Evolutionary conservation across 768 basidiomycete species (phyloP), one percentile per base, ranked within the genome.

Genomic region (Mycena capillaripes): DNA sequence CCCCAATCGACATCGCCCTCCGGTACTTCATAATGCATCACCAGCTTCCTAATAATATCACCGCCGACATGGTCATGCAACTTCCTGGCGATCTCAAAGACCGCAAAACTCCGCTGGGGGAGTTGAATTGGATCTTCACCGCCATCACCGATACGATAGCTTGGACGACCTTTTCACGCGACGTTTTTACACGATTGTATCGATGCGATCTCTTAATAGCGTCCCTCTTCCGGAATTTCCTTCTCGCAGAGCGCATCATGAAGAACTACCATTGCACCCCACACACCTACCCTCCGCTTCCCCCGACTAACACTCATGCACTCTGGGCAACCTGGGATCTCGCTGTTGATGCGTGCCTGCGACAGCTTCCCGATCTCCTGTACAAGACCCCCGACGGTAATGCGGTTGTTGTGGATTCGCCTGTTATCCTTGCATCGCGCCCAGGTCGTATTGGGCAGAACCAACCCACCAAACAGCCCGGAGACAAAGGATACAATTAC

Each of bases 61-160:
- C 92, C 11, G 87, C 93, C 32, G 96, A 98, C 78, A 95, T 96
- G 94, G 93, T 97, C 38, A 91, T 95, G 88, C 95, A 97, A 80
- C 89, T 99, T 16, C 98, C 98, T 0, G 98, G 98, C 11, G 97
- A 98, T 79, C 89, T 99, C 70, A 98, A 97, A 82, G 98, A 99
- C 78, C 90, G 98, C 23, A 90, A 97, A 29, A 99, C 98, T 0
- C 97, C 98, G 1, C 86, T 99, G 0, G 98, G 98, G 60, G 98
- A 99, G 83, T 89, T 99, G n/a, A 98, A 97, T 80, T 99, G 98
- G 98, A 99, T 99, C 73, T 99, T 99, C 83, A 99, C 97, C 1
- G 96, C 97, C 38, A 95, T 99, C 66, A 99, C 98, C 19, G 98
- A 99, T 82, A 99, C 98, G 11, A 99, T 99, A 72, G 98, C 98